These are phyloP conservation scores for Kwoniella dejecticola DNA, from an alignment of 768 basidiomycete species.

Conservation along the genomic window DNA sequence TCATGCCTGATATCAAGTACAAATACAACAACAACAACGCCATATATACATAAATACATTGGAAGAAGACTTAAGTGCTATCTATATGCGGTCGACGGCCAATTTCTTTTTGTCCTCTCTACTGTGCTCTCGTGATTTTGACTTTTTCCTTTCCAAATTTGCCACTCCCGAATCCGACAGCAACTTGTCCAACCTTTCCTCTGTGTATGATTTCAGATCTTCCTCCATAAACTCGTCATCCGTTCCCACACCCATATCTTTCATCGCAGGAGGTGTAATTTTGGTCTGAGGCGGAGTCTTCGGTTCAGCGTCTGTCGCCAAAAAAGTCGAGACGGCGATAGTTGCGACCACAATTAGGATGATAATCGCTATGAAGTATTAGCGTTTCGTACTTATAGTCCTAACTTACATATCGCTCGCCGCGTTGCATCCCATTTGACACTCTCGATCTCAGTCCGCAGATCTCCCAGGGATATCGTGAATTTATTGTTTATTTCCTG, in stretches of 20 bases:
- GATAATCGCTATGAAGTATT: conserved; percentile 31
- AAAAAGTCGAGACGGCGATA: conserved; percentile 32
- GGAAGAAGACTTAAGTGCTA: background rate
- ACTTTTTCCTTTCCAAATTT: conserved; percentile 11
- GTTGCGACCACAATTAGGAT: conserved; percentile 49
- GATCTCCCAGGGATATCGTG: conserved; percentile 57
- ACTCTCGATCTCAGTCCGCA: conserved; percentile 58
- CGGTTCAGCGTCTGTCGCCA: conserved; percentile 20
- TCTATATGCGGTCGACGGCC: conserved; percentile 27
- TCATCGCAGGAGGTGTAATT: conserved; percentile 29
- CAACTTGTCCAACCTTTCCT: conserved; percentile 42
- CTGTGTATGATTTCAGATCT: conserved; percentile 30
- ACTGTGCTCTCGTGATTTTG: conserved; percentile 4
- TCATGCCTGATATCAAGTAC: background rate
- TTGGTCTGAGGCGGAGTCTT: conserved; percentile 9
- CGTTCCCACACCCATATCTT: conserved; percentile 44
- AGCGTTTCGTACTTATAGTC: background rate
- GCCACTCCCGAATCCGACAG: conserved; percentile 35
- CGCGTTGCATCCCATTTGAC: conserved; percentile 58
- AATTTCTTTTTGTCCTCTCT: conserved; percentile 19
- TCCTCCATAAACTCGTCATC: conserved; percentile 40
- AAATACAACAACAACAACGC: background rate
- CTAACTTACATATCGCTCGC: conserved; percentile 52
- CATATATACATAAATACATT: background rate
- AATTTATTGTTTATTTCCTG: conserved; percentile 59